Evolutionary conservation across 371 early-diverging fungal genomes (phyloP).

Genomic region (Dinochytrium kinnereticum): DNA sequence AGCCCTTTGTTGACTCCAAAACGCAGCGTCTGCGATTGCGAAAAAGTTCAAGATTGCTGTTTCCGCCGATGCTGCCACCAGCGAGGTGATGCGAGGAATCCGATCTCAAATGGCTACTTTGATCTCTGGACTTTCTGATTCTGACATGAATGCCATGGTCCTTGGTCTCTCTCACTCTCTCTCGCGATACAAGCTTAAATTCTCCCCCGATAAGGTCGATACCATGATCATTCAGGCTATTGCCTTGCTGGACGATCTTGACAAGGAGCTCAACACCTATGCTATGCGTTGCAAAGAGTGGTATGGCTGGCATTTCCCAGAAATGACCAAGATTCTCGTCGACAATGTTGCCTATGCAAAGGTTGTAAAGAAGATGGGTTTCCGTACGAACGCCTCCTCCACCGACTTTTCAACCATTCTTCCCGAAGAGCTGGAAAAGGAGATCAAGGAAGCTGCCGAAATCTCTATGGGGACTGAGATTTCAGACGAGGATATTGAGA

Average conservation of each 20-base stretch:
- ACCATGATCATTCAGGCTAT: constrained; percentile 94
- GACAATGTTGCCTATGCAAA: constrained; percentile 92
- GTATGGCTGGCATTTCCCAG: constrained; percentile 99
- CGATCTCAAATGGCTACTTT: constrained; percentile 78
- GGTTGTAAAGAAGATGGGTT: constrained; percentile 81
- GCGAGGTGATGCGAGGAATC: constrained; percentile 94
- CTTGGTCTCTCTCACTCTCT: constrained; percentile 97
- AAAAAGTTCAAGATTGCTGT: constrained; percentile 93
- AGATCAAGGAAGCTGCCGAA: constrained; percentile 91
- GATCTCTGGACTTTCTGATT: constrained; percentile 89
- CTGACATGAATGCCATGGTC: constrained; percentile 87
- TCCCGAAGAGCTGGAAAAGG: constrained; percentile 89
- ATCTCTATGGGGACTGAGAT: constrained; percentile 93
- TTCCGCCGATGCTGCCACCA: constrained; percentile 79
- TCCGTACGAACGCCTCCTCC: constrained; percentile 88
- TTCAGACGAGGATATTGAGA: constrained; percentile 89
- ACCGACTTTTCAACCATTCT: constrained; percentile 81
- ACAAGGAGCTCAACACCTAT: constrained; percentile 94
- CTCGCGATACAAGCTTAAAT: constrained; percentile 97
- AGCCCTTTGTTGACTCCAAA: not conserved
- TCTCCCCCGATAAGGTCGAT: constrained; percentile 90
- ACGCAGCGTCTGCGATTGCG: too few species aligned
- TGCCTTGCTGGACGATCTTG: constrained; percentile 86
- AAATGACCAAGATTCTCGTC: constrained; percentile 91
- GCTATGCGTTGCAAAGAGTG: constrained; percentile 91